These are phyloP conservation scores for Cladobotryum mycophilum DNA, from an alignment of 2,329 filamentous ascomycete species.

Conservation along the genomic window DNA sequence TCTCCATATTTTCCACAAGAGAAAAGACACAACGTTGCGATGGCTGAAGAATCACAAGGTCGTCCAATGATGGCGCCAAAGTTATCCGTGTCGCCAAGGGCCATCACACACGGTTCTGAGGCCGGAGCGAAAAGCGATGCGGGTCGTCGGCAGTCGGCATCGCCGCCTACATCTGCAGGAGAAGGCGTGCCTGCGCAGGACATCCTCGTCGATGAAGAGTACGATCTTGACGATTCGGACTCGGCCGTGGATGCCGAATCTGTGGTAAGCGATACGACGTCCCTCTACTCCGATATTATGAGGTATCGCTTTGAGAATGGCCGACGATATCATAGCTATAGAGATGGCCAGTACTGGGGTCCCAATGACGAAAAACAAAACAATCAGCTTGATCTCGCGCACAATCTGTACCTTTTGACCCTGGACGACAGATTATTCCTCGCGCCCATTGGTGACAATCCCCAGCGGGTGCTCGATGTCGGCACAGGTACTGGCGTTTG, in stretches of 20 bases:
- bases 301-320: conserved; percentile 2
- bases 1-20: too few relatives aligned
- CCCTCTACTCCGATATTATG: not conserved
- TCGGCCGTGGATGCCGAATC: not conserved
- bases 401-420: conserved; percentile 16
- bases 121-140: not conserved
- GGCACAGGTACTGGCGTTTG: conserved; percentile 11
- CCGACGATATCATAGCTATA: not conserved
- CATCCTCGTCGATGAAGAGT: not conserved
- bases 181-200: not conserved
- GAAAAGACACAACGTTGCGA: not conserved
- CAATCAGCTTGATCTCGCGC: conserved; percentile 13
- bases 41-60: not conserved
- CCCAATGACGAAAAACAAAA: conserved; percentile 16
- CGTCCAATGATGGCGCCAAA: not conserved
- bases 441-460: conserved; percentile 8
- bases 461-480: conserved; percentile 7
- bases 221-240: not conserved
- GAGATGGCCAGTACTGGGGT: conserved; percentile 12
- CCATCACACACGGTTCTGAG: not conserved
- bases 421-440: conserved; percentile 12
- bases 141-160: not conserved
- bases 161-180: not conserved
- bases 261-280: not conserved
- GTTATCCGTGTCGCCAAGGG: not conserved